A percentile compares a stretch with the other conserved stretches of the same genome.
Conservation (phyloP, 495 filamentous ascomycete species). For the Aspergillus egyptiacus region DNA sequence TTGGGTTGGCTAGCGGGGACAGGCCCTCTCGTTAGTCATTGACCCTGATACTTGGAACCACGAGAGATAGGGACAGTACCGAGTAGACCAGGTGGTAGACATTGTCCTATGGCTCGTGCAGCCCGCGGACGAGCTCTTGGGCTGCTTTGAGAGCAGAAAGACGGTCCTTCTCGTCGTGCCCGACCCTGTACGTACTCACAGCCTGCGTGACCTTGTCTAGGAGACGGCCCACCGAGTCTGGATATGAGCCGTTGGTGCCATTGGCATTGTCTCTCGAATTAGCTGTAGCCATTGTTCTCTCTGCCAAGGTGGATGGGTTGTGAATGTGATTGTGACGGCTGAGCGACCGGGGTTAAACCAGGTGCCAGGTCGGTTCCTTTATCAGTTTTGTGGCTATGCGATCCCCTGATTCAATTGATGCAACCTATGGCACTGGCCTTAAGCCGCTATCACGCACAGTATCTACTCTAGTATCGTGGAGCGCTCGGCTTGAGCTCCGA, state of each 20-base stretch:
- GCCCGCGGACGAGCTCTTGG: constrained; percentile 4
- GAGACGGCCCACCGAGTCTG: not conserved
- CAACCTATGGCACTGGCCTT: too few relatives aligned
- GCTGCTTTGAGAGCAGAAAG: constrained; percentile 14
- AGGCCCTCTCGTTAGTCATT: not conserved
- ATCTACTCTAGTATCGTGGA: too few relatives aligned
- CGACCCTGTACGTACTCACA: not conserved
- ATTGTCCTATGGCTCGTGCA: constrained; percentile 15
- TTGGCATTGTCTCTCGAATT: not conserved
- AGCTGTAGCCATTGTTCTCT: not conserved
- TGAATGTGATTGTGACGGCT: too few relatives aligned
- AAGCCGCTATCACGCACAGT: too few relatives aligned
- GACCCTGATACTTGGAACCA: not conserved
- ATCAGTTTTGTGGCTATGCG: too few relatives aligned
- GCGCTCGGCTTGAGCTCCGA: too few relatives aligned
- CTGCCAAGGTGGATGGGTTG: too few relatives aligned
- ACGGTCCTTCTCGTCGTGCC: constrained; percentile 12
- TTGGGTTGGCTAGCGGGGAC: constrained; percentile 11
- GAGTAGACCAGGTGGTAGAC: constrained; percentile 11
- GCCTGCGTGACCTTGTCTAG: not conserved
- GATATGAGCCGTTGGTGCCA: not conserved
- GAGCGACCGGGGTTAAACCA: too few relatives aligned
- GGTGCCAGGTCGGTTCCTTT: too few relatives aligned
- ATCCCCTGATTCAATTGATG: too few relatives aligned
- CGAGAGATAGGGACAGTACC: not conserved